Evolutionary conservation across 1,139 yeast genomes (phyloP), one percentile per base, ranked within the genome.

Genomic region (Pichia cactophila): DNA sequence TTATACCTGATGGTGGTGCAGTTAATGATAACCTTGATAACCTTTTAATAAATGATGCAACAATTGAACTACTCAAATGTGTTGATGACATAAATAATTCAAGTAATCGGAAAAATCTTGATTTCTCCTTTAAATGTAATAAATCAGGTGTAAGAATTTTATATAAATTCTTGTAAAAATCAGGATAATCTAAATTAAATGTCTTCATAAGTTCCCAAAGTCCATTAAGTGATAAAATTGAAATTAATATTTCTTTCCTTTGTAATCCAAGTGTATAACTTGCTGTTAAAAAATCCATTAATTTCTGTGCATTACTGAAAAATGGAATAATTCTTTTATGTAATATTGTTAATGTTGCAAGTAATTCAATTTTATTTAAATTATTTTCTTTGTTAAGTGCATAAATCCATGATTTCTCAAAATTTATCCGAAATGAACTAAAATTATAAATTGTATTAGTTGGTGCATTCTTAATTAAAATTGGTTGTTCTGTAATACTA

Each of bases 231-330:
- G 97, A 86, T 51, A 94, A 69, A 45, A 92, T 78, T 9, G 96
- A 86, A 10, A 87, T 73, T 14, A 84, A 86, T 23, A 78, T 73
- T 45, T 79, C 71, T 42, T 70, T 58, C 8, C 54, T 51, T 31
- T 63, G 59, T 33, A 70, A 61, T 10, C 69, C 69, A 29, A 57
- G 48, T 42, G 78, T 74, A 64, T 89, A 90, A 5, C 95, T 83
- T 54, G 87, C 95, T 1, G 97, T 88, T 53, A 92, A 72, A 65
- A 90, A 92, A 67, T 92, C 98, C 96, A 92, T 88, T 47, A 92
- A 70, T 54, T 79, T 74, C 46, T 87, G 86, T 2, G 97, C 96
- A 56, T 82, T 83, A 42, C 80, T 74, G 76, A 89, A 77, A 61
- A 75, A 77, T 41, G 97, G 97, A 38, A 92, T 83, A 46, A 92